Evolutionary conservation across 257 asterid genomes (phyloP).

Genomic region (Jacaranda mimosifolia): DNA sequence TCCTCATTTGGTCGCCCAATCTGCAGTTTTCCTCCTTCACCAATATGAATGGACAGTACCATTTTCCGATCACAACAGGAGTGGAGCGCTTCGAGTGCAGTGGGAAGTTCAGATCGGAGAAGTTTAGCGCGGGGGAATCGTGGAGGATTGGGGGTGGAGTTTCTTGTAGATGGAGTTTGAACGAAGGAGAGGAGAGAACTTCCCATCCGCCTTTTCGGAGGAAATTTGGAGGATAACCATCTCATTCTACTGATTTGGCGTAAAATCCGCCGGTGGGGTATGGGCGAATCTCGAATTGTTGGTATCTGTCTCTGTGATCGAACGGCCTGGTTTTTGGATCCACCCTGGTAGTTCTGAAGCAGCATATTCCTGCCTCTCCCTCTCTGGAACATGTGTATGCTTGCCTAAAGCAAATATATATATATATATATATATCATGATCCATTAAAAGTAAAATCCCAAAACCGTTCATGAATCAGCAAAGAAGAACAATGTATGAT

Average conservation of each 20-base stretch:
- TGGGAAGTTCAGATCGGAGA: conserved; percentile 42
- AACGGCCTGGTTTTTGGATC: conserved; percentile 59
- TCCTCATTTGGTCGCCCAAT: conserved; percentile 57
- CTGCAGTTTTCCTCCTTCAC: conserved; percentile 54
- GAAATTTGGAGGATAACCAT: conserved; percentile 77
- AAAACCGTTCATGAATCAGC: too few relatives aligned
- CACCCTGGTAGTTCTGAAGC: conserved; percentile 43
- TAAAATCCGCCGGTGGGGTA: conserved; percentile 66
- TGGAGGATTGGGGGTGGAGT: conserved; percentile 46
- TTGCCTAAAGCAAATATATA: conserved; percentile 43
- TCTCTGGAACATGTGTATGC: conserved; percentile 70
- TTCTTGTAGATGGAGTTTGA: conserved; percentile 50
- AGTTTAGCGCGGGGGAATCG: conserved; percentile 51
- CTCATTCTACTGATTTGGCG: conserved; percentile 73
- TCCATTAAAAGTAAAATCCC: too few relatives aligned
- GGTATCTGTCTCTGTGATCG: conserved; percentile 73
- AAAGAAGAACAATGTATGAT: too few relatives aligned
- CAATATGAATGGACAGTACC: conserved; percentile 77
- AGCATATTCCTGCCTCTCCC: conserved; percentile 59
- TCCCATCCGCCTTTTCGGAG: conserved; percentile 78
- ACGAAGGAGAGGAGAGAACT: conserved; percentile 40
- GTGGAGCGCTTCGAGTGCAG: conserved; percentile 55
- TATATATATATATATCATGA: too few relatives aligned
- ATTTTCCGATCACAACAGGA: conserved; percentile 62
- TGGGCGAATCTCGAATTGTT: conserved; percentile 69